phyloP scores from a whole-genome alignment of 768 basidiomycete species.

The Amanita exitialis region DNA sequence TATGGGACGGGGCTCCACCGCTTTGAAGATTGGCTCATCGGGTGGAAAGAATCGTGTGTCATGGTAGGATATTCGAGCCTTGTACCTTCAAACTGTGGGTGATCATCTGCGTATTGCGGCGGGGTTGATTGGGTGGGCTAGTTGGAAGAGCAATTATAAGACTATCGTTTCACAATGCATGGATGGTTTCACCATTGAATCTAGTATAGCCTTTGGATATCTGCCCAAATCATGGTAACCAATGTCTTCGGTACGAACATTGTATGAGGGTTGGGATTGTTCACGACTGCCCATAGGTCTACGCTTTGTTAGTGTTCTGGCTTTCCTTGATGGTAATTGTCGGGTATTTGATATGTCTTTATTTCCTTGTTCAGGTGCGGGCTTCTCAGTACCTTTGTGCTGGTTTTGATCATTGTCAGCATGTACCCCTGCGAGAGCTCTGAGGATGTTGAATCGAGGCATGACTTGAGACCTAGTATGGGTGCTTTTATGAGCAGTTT shows the following conservation, averaged over 20 bases:
- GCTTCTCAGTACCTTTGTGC: neutral
- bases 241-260: neutral
- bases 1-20: conserved; percentile 25
- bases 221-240: conserved; percentile 2
- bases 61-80: conserved; percentile 1
- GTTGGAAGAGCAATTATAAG: neutral
- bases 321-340: neutral
- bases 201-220: neutral
- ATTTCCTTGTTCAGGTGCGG: neutral
- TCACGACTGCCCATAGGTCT: neutral
- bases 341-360: neutral
- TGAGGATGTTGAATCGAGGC: conserved; percentile 19
- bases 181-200: neutral
- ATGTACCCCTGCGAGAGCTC: conserved; percentile 5
- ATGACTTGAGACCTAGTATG: neutral
- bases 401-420: neutral
- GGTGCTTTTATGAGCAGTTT: neutral
- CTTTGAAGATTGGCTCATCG: conserved; percentile 10
- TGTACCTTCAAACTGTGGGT: neutral
- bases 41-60: conserved; percentile 5
- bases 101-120: neutral
- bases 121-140: neutral
- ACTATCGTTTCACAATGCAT: neutral
- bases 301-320: conserved; percentile 3
- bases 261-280: conserved; percentile 1